These are phyloP conservation scores for Aleurites moluccanus DNA, from an alignment of 441 rosid species.

Conservation along the genomic window DNA sequence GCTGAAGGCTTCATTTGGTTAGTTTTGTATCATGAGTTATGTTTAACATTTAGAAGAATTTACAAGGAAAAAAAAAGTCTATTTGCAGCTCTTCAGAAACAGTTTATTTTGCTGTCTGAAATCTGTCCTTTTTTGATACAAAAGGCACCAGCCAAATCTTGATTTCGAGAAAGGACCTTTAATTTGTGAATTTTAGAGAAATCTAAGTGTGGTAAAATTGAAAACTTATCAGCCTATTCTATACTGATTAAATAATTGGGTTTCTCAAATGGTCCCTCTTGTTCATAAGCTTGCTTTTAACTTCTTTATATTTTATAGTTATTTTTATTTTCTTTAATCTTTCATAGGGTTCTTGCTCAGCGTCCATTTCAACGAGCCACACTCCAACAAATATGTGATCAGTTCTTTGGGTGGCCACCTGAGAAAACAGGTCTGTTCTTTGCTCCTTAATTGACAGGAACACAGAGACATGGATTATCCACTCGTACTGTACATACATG, in stretches of 20 bases:
- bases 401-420: constrained; percentile 81
- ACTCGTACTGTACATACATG: neutral
- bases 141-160: neutral
- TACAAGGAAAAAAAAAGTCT: neutral
- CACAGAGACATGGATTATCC: neutral
- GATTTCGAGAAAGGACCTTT: neutral
- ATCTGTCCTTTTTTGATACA: neutral
- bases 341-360: constrained; percentile 57
- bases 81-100: neutral
- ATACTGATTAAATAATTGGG: constrained; percentile 11
- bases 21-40: neutral
- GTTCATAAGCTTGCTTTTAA: neutral
- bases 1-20: neutral
- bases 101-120: neutral
- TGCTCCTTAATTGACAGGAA: constrained; percentile 13
- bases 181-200: neutral
- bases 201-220: neutral
- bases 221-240: neutral
- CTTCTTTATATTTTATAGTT: neutral
- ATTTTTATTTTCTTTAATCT: neutral
- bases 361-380: constrained; percentile 53
- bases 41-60: neutral
- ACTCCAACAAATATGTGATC: constrained; percentile 62
- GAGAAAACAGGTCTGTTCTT: constrained; percentile 71
- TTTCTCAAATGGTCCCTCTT: neutral